Evolutionary conservation across 345 rosid genomes (phyloP), one percentile per base, ranked within the genome.

Genomic region (Eucalyptus marginata): DNA sequence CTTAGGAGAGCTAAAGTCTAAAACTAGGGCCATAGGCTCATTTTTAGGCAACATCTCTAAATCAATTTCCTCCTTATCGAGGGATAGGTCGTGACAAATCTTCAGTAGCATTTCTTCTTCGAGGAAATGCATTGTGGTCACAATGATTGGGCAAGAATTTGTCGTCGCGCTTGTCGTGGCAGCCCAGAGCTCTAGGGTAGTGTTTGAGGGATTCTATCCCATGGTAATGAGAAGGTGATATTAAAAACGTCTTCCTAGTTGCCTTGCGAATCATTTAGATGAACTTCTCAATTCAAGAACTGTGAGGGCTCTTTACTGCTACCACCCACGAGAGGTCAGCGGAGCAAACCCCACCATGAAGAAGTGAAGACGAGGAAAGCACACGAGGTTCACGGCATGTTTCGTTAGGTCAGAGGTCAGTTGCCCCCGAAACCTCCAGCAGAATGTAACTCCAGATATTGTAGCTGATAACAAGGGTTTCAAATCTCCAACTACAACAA

Each of bases 271-370:
- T 51, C 59, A 4, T 86, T 40, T 8, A 49, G 89, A 50, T 31
- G 18, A 20, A 59, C 88, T 59, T 46, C 52, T 8, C 88, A 44
- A 22, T 31, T 95, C 96, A 8, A 96, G 97, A 62, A 95, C 97
- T 5, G 97, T 93, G 80, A 95, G 94, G 79, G 96, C 92, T 5
- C 97, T 88, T 92, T 95, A 95, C 90, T 93, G 95, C 91, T 95
- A 95, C 59, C 96, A 94, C 27, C 97, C 97, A 51, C 96, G 95
- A 24, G 97, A 95, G 12, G 96, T 95, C 86, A 95, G 96, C 33
- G 97, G 97, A 91, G 97, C 97, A 66, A 95, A 95, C 4, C 96
- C 97, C 51, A 95, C 96, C 97, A 95, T 94, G 91, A 95, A 95
- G 91, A 95, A 95, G 93, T 95, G 97, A 56, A 95, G 97, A 3